phyloP scores from a whole-genome alignment of 768 basidiomycete genomes.

The Strobilomyces dryophilus region DNA sequence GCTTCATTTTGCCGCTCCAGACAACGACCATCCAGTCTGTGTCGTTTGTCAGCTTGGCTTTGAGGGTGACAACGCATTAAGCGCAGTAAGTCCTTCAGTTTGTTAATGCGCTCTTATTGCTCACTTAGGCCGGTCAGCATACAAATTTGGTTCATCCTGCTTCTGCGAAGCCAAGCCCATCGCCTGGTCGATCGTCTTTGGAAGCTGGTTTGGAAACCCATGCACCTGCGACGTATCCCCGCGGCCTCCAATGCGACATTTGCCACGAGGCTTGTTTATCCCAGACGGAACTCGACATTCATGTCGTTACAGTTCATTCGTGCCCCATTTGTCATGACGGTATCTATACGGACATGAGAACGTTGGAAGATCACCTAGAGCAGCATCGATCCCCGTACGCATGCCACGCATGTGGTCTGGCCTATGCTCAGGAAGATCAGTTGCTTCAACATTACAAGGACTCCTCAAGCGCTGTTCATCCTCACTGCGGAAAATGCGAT shows the following conservation, averaged over 20 bases:
- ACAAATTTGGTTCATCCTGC: slow-evolving; percentile 9
- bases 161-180: slow-evolving; percentile 13
- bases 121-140: slow-evolving; percentile 19
- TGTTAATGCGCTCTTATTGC: slow-evolving; percentile 2
- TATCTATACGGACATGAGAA: slow-evolving; percentile 21
- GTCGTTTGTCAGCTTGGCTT: slow-evolving; percentile 31
- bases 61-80: slow-evolving; percentile 30
- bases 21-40: slow-evolving; percentile 37
- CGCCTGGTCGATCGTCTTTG: slow-evolving; percentile 7
- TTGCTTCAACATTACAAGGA: slow-evolving; percentile 38
- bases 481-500: slow-evolving; percentile 32
- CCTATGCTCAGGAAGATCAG: slow-evolving; percentile 31
- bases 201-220: slow-evolving; percentile 7
- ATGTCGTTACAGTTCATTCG: slow-evolving; percentile 28
- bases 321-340: slow-evolving; percentile 33
- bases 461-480: slow-evolving; percentile 33
- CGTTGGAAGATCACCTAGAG: slow-evolving; percentile 28
- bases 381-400: slow-evolving; percentile 26
- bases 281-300: slow-evolving; percentile 27
- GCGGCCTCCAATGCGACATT: slow-evolving; percentile 17
- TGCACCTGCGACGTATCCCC: neutral
- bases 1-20: slow-evolving; percentile 36
- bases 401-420: slow-evolving; percentile 22
- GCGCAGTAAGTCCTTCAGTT: slow-evolving; percentile 24
- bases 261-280: slow-evolving; percentile 23